A percentile compares a stretch with the other conserved stretches of the same genome.
Evolutionary conservation across 2,329 filamentous ascomycete species (phyloP).

Genomic region (Stagonosporopsis rhizophila): DNA sequence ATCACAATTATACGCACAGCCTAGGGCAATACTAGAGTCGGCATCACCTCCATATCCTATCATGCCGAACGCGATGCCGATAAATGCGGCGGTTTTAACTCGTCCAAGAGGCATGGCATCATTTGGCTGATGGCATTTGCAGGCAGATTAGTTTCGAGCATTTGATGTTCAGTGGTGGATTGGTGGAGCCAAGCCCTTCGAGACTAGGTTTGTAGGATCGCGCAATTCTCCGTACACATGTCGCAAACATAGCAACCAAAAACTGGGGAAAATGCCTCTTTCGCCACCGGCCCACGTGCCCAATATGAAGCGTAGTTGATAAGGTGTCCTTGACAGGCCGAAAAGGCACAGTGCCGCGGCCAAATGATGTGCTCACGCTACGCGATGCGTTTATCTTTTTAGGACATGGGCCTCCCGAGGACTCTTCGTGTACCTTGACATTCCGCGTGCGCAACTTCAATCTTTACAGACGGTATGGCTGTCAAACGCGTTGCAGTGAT

Average conservation of each 20-base stretch:
- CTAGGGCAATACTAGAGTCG: constrained; percentile 9
- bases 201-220: constrained; percentile 25
- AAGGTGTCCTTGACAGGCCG: neutral
- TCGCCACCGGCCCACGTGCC: neutral
- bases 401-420: constrained; percentile 6
- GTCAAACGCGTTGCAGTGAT: constrained; percentile 62
- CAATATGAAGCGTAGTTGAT: constrained; percentile 1
- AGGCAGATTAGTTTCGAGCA: neutral
- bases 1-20: neutral
- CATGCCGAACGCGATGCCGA: constrained; percentile 26
- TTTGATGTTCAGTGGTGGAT: constrained; percentile 13
- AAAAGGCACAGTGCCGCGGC: neutral
- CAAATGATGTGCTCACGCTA: constrained; percentile 6
- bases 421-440: neutral
- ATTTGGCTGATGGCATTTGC: neutral
- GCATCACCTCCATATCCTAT: constrained; percentile 14
- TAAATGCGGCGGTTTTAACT: neutral
- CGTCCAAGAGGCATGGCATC: constrained; percentile 6
- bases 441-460: neutral
- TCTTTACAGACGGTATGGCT: constrained; percentile 10
- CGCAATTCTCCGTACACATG: constrained; percentile 29
- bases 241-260: constrained; percentile 24
- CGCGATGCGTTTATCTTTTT: constrained; percentile 11
- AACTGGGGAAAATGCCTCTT: constrained; percentile 7
- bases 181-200: constrained; percentile 17